Evolutionary conservation across 495 filamentous ascomycete species (phyloP), one percentile per base, ranked within the genome.

Genomic region (Bryoglossum gracile): DNA sequence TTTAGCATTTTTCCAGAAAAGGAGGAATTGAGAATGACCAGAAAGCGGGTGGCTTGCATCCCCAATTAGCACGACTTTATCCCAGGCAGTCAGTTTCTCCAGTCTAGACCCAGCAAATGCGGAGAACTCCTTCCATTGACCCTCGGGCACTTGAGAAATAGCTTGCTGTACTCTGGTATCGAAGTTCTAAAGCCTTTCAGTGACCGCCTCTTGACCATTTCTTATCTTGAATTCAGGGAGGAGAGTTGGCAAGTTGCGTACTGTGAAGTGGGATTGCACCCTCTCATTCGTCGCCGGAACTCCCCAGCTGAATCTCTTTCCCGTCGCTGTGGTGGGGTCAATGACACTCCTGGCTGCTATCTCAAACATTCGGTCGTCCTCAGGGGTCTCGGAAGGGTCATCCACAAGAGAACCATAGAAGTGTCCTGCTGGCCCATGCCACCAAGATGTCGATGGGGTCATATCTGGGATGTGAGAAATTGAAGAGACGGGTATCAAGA

Each of bases 11-110:
- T 38, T 37, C 14, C 13, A 28, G 16, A 3, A 39, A n/a, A 22
- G 18, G 10, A n/a, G 8, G 10, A 25, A 4, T 3, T 26, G 2
- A 54, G 71, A 71, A 2, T 64, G 66, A 42, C 72, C 73, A 0
- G 69, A 67, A 1, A 71, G 60, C 3, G 73, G 67, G 59, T 76
- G 73, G 21, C 66, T 69, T 5, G 73, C 64, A 50, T 76, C 73
- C 1, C 73, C 73, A 9, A 76, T 65, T 1, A 76, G 62, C 1
- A 64, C 71, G 18, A 73, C 46, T 47, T 72, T 72, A 26, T 65
- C 59, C 68, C 69, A 73, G 2, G 58, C 71, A 0, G 48, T 64
- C 3, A 73, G 60, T 4, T 56, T 60, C 17, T 60, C 42, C 8
- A 73, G 54, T 21, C 66, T 62, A 2, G 64, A 62, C 9, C 71